Evolutionary conservation across 1,139 yeast genomes (phyloP), one percentile per base, ranked within the genome.

Genomic region (Diutina mesorugosa): DNA sequence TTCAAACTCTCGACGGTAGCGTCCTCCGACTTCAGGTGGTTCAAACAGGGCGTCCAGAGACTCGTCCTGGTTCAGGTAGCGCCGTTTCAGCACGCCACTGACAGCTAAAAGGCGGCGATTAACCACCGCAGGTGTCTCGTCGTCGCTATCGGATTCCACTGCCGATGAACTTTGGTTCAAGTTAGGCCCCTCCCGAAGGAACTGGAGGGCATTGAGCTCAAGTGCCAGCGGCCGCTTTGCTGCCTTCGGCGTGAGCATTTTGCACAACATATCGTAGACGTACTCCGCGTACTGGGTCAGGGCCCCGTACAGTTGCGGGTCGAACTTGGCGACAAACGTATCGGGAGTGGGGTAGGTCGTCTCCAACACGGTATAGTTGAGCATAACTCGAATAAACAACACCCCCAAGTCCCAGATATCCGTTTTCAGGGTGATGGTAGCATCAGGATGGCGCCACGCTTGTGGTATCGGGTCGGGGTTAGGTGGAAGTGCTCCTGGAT

Each of bases 371-470:
- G 32, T n/a, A 18, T 30, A 50, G 6, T 12, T 32, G 10, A 50
- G 53, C 66, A 90, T 80, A 64, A 90, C 77, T 60, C 88, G 82
- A 32, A 88, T 72, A 63, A 93, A 85, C 5, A 88, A 69, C 0
- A 88, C 89, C 3, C 97, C 99, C 55, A 91, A 72, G 63, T 88
- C 87, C 97, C 97, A 93, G 6, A 95, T 85, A 70, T 95, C 99
- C 0, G 97, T 84, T 65, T 90, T 89, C 14, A 71, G 70, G 0
- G 67, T 65, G 51, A 73, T 71, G 6, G 69, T 65, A 16, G 86
- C 64, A 65, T 90, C 97, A 0, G 98, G 97, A 0, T 97, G 93
- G 10, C 70, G 70, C 97, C 97, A 90, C 0, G 61, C 61, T 6
- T 60, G 59, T 0, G 78, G 75, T 9, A 66, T 64, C 38, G 64